A percentile compares a stretch with the other conserved stretches of the same genome.
These are phyloP conservation scores for Saccharomycopsis crataegensis DNA, from an alignment of 1,139 yeast species.

Conservation along the genomic window DNA sequence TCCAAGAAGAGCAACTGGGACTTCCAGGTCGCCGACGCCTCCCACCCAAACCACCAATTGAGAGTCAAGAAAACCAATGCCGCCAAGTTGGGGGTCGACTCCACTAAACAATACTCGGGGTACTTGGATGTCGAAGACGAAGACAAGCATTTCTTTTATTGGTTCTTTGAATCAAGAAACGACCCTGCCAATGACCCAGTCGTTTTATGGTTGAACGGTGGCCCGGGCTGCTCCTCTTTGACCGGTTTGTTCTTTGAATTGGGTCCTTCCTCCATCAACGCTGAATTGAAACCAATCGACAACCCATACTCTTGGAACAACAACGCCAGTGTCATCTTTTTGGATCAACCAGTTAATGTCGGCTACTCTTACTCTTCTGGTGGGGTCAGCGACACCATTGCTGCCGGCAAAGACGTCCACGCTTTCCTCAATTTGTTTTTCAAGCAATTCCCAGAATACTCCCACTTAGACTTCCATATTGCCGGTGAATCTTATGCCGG, in stretches of 20 bases:
- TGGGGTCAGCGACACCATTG: conserved; percentile 62
- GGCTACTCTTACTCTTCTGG: conserved; percentile 78
- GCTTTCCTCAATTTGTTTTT: conserved; percentile 88
- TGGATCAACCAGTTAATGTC: conserved; percentile 93
- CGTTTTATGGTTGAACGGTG: conserved; percentile 84
- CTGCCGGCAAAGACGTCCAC: conserved; percentile 90
- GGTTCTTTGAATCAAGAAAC: conserved; percentile 88
- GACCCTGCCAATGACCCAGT: conserved; percentile 84
- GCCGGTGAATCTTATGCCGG: conserved; percentile 99
- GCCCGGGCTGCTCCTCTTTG: conserved; percentile 86
- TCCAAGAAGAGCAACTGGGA: conserved; percentile 42
- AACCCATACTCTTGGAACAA: conserved; percentile 85
- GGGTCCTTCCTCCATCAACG: conserved; percentile 74
- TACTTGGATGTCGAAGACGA: conserved; percentile 78
- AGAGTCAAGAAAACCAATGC: conserved; percentile 53
- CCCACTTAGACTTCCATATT: conserved; percentile 72
- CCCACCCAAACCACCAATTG: conserved; percentile 48
- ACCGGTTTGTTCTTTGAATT: conserved; percentile 89
- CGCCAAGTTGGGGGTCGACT: conserved; percentile 61
- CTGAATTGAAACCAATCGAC: conserved; percentile 58
- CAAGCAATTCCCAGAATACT: conserved; percentile 83
- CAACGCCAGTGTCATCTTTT: conserved; percentile 83
- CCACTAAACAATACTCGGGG: conserved; percentile 72
- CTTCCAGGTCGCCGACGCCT: conserved; percentile 39
- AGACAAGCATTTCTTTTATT: conserved; percentile 76